These are phyloP conservation scores for Coemansia sp. DNA, from an alignment of 192 early-diverging fungal genomes.

Conservation along the genomic window DNA sequence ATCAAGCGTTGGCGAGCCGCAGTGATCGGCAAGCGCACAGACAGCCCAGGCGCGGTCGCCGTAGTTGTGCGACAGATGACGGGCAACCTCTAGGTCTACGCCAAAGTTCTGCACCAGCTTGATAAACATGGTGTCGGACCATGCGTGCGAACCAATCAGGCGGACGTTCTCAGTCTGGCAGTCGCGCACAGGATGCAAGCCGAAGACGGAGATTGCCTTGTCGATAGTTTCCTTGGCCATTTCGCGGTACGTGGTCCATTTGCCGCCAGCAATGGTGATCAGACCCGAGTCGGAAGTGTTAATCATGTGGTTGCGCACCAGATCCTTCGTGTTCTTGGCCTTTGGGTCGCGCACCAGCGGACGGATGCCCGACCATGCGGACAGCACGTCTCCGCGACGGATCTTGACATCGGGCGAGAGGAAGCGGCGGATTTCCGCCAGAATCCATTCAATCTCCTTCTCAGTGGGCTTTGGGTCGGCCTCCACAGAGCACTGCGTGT, in stretches of 20 bases:
- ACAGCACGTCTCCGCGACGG: slow-evolving; percentile 92
- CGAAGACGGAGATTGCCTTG: slow-evolving; percentile 74
- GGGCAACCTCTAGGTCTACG: slow-evolving; percentile 86
- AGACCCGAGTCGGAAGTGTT: slow-evolving; percentile 76
- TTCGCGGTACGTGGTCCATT: slow-evolving; percentile 97
- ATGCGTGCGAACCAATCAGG: slow-evolving; percentile 84
- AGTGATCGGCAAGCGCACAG: slow-evolving; percentile 74
- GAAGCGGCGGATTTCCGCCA: slow-evolving; percentile 88
- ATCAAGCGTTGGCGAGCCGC: slow-evolving; percentile 74
- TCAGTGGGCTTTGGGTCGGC: slow-evolving; percentile 85
- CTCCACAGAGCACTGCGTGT: slow-evolving; percentile 84
- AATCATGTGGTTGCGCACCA: slow-evolving; percentile 98
- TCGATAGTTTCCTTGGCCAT: slow-evolving; percentile 97
- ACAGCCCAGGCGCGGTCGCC: slow-evolving; percentile 96
- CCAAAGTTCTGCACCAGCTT: slow-evolving; percentile 95
- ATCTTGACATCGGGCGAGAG: slow-evolving; percentile 92
- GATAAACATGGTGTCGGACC: slow-evolving; percentile 92
- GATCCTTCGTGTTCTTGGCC: slow-evolving; percentile 85
- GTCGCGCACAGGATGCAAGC: slow-evolving; percentile 62
- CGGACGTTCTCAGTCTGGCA: slow-evolving; percentile 76
- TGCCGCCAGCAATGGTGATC: slow-evolving; percentile 95
- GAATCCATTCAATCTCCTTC: slow-evolving; percentile 94
- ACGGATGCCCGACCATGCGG: slow-evolving; percentile 97
- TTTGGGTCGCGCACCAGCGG: slow-evolving; percentile 94
- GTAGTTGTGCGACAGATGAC: slow-evolving; percentile 87